Base-by-base conservation (phyloP, 1,284 basidiomycete species). In the Ceratobasidium sp. region DNA sequence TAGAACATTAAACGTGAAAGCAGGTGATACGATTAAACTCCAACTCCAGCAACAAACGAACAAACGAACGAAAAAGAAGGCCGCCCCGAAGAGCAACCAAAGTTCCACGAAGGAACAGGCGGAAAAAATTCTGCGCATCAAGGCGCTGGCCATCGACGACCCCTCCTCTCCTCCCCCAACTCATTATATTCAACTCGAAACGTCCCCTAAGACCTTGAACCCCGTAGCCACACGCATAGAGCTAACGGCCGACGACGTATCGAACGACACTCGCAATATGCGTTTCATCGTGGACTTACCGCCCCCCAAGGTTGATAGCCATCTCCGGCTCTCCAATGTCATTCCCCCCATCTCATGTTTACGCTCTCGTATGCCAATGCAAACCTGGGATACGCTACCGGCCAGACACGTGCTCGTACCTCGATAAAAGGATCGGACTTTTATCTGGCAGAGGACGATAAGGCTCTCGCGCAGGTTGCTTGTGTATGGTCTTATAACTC, bases 121-220 rank as follows among this genome's bases (percentile, higher is more conserved):
- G 65, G 65, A 70, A 70, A 70, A 70, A 70, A 70, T 70, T 70
- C 30, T 70, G 65, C 65, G 65, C 65, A 70, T 57, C 52, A 26
- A 70, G 39, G 43, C 48, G 65, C 65, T 21, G 36, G 52, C 65
- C 39, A 70, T 41, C 53, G n/a, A 10, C 36, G 48, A 36, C 53
- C 50, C 26, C 43, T 32, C 21, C 58, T 52, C 61, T 36, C 57
- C 32, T n/a, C 41, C 53, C 53, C 53, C 28, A 26, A 8, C 2
- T 34, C 32, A 6, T 30, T 32, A 12, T 48, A 26, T 39, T 39
- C 57, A 18, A 14, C 58, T 26, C 8, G n/a, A 21, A 14, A 21
- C 34, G 21, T 58, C 34, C 36, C 21, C 39, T n/a, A 60, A 41
- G 45, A n/a, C n/a, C n/a, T 26, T 58, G 57, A 6, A 39, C 65